Base-by-base conservation (phyloP, 2,329 filamentous ascomycete genomes). In the Penicillium psychrosexuale region DNA sequence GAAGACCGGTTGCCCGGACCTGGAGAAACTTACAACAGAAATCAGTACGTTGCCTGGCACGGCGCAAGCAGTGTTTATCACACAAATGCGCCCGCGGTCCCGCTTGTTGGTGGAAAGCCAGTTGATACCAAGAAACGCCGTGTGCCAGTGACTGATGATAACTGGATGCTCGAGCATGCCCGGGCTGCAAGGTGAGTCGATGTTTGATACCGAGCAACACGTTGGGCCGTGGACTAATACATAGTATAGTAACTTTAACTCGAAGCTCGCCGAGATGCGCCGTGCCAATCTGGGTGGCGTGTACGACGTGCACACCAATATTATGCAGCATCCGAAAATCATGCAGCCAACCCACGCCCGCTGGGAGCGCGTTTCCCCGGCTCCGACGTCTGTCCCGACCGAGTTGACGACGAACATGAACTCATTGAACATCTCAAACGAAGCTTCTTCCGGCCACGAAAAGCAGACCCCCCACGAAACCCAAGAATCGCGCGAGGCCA, bases 21-120 rank as follows among this genome's bases (percentile, higher is more conserved):
- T n/a, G 89, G 88, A 37, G 88, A 95, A 70, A 81, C 86, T n/a
- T 99, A 99, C 80, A 97, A 99, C 80, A 91, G 93, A 77, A 99
- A 99, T 70, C 92, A 97, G 72, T 99, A 97, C 69, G 94, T 99
- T 28, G 94, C 94, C 28, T 99, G 94, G 94, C 92, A 96, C 71
- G 94, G 94, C 47, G 94, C 94, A 45, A 97, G 93, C 72, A 87
- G 90, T 37, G 94, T 99, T 24, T 99, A 99, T 71, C 91, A 97
- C 71, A 91, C 89, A 12, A 87, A 86, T 53, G 84, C 82, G 1
- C 90, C 91, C 1, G 86, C 87, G 22, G 85, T 90, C n/a, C 90
- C 91, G 2, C 79, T 87, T 55, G 85, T 85, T 31, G 86, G 80
- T 57, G 88, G 89, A 54, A 96, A 95, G 73, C 80, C 78, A 33